Base-by-base conservation (phyloP, 2,329 filamentous ascomycete genomes). In the Colletotrichum agaves region DNA sequence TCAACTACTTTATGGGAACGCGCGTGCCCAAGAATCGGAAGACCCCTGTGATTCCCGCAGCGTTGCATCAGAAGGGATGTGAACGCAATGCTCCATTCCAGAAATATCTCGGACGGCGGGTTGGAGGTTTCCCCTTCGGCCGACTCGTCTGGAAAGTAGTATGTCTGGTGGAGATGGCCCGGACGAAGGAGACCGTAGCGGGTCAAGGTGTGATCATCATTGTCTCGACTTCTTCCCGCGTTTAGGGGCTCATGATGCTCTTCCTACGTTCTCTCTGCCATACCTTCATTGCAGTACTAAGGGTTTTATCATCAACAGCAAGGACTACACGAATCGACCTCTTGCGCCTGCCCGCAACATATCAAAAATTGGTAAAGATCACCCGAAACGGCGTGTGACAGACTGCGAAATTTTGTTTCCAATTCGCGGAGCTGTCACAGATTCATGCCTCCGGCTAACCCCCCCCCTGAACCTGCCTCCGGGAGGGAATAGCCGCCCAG, bases 351-450 rank as follows among this genome's bases (percentile, higher is more conserved):
- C 21, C 27, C 39, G 53, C 19, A 33, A 33, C 33, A 19, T 64
- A 46, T 60, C 23, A 55, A 27, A 19, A 23, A 52, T 23, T 19
- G 33, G 37, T 27, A 17, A 31, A 55, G 41, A 49, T 60, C 52
- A 55, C 39, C 46, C 65, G 65, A 68, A 68, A 68, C 61, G 17
- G 41, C 10, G 47, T 37, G 60, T 60, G 61, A 65, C 55, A 61
- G 39, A 59, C 61, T 60, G 47, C 55, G 6, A 52, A 63, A 13
- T 66, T 65, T 65, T 55, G 65, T 69, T 69, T 69, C 66, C 62
- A 66, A 66, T 66, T 13, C 62, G 62, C 49, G 66, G 66, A 69
- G 67, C 62, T 67, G 66, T 69, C 63, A 44, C 66, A 69, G 62
- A 49, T 50, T 69, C n/a, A 17, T 50, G 56, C 55, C 66, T 52